A percentile compares a stretch with the other conserved stretches of the same genome.
These are phyloP conservation scores for Cajanus cajan DNA, from an alignment of 306 rosid species.

Conservation along the genomic window DNA sequence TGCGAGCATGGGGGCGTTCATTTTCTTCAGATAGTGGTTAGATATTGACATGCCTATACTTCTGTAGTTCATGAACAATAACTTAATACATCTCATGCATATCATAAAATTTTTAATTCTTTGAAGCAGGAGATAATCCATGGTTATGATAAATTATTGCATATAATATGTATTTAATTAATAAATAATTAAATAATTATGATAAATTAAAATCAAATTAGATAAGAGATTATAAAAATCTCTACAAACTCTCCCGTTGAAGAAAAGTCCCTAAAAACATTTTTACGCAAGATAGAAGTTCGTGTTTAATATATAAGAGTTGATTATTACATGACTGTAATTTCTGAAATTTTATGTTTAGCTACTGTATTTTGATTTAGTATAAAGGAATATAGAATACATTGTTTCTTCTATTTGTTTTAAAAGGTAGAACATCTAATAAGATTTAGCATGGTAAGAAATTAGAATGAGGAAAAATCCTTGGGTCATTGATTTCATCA, in stretches of 20 bases:
- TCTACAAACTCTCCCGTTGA: too few relatives aligned
- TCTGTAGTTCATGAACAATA: background rate
- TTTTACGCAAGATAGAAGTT: too few relatives aligned
- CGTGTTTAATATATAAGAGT: too few relatives aligned
- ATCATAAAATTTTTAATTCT: background rate
- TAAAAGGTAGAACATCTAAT: background rate
- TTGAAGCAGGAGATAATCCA: background rate
- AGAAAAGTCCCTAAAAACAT: too few relatives aligned
- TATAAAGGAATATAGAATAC: slow-evolving; percentile 7
- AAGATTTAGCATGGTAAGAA: background rate
- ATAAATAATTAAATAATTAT: too few relatives aligned
- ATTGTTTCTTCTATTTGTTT: background rate
- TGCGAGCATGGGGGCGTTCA: slow-evolving; percentile 50
- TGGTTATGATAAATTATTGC: background rate
- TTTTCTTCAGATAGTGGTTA: slow-evolving; percentile 82
- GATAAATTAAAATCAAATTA: too few relatives aligned
- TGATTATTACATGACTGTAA: background rate
- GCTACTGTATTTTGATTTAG: background rate
- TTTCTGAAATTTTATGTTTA: background rate
- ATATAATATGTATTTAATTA: too few relatives aligned
- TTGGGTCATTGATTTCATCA: slow-evolving; percentile 8
- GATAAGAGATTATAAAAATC: too few relatives aligned
- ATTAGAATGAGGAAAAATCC: background rate
- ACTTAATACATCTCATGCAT: background rate
- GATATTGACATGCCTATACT: slow-evolving; percentile 18